Evolutionary conservation across 768 basidiomycete species (phyloP).

Genomic region (Xanthoconium stramineum): DNA sequence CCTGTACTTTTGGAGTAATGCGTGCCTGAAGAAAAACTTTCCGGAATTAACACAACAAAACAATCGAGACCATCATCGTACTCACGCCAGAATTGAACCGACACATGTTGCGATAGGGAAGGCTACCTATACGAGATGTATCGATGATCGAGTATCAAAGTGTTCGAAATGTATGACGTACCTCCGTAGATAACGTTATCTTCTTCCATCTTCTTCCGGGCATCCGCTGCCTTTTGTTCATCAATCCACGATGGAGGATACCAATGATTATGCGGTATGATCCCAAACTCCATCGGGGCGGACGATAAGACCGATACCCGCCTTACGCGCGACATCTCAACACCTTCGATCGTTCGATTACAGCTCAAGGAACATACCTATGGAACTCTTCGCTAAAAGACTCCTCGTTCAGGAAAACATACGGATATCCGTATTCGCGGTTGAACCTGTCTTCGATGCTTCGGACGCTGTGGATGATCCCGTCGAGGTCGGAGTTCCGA

Average conservation of each 20-base stretch:
- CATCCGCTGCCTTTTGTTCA: slow-evolving; percentile 53
- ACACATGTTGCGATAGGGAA: slow-evolving; percentile 69
- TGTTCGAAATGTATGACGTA: slow-evolving; percentile 17
- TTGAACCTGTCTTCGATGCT: slow-evolving; percentile 63
- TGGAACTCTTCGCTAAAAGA: slow-evolving; percentile 54
- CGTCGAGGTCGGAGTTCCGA: slow-evolving; percentile 45
- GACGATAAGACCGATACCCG: slow-evolving; percentile 38
- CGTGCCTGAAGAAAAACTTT: slow-evolving; percentile 50
- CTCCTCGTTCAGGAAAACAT: slow-evolving; percentile 65
- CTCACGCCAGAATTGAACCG: slow-evolving; percentile 68
- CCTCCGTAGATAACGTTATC: slow-evolving; percentile 49
- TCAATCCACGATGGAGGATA: slow-evolving; percentile 71
- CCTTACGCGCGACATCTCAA: slow-evolving; percentile 24
- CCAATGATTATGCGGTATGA: slow-evolving; percentile 64
- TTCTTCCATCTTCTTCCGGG: slow-evolving; percentile 49
- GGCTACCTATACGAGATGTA: slow-evolving; percentile 5
- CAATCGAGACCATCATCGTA: background rate
- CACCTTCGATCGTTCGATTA: background rate
- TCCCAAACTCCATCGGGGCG: slow-evolving; percentile 52
- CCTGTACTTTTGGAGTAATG: slow-evolving; percentile 30
- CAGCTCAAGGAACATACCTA: slow-evolving; percentile 23
- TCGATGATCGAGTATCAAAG: background rate
- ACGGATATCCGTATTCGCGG: slow-evolving; percentile 52
- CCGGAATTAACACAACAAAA: background rate
- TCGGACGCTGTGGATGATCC: slow-evolving; percentile 47